Evolutionary conservation across 345 rosid species (phyloP).

Genomic region (Salix suchowensis): DNA sequence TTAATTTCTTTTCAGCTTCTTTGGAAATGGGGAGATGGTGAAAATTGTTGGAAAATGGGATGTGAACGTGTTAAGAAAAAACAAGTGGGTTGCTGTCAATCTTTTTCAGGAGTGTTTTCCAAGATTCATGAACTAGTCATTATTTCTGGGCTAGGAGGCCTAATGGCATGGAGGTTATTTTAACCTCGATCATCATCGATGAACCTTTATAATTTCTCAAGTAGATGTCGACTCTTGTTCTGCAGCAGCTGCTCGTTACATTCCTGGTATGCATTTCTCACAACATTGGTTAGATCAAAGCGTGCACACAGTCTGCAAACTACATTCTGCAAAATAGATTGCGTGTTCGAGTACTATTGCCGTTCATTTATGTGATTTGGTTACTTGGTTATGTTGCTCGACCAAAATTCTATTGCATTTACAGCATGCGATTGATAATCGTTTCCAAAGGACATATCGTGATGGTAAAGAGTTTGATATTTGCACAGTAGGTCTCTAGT

Average conservation of each 20-base stretch:
- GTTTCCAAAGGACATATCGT: no score
- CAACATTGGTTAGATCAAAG: neutral
- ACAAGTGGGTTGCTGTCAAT: neutral
- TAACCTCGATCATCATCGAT: neutral
- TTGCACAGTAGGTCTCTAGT: no score
- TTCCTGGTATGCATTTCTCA: neutral
- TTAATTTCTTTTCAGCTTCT: neutral
- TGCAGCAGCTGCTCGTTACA: neutral
- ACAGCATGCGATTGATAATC: no score
- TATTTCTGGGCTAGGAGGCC: neutral
- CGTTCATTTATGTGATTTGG: neutral
- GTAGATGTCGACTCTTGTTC: neutral
- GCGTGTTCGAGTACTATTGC: neutral
- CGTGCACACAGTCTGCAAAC: neutral
- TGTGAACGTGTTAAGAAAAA: neutral
- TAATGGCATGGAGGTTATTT: neutral
- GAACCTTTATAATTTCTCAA: neutral
- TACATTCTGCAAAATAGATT: neutral
- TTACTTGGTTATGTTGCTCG: no score
- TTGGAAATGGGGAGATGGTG: neutral
- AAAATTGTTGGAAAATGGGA: neutral
- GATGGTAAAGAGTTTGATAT: no score
- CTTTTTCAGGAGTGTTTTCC: neutral
- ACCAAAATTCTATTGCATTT: no score
- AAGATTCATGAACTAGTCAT: neutral